phyloP scores from a whole-genome alignment of 352 stramenopile genomes.

The Globisporangium acanthophoron region DNA sequence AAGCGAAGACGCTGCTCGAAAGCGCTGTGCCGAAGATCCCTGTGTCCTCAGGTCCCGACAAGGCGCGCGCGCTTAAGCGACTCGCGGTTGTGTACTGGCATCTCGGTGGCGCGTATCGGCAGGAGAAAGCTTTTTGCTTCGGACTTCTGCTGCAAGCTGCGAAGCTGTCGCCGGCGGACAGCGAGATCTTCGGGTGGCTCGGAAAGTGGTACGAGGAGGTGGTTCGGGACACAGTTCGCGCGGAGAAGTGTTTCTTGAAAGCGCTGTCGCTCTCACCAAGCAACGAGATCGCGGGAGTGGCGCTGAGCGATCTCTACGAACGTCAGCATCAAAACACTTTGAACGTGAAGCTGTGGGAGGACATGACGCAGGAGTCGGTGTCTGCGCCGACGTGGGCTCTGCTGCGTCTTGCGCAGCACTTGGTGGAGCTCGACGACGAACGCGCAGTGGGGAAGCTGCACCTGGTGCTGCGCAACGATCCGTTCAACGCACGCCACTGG shows the following conservation, averaged over 20 bases:
- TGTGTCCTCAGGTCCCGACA: conserved; percentile 8
- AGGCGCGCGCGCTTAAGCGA: conserved; percentile 51
- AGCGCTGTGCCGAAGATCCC: conserved; percentile 25
- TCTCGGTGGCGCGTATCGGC: conserved; percentile 35
- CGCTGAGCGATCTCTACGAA: conserved; percentile 69
- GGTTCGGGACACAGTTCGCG: conserved; percentile 50
- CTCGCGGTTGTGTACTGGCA: conserved; percentile 78
- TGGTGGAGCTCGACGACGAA: conserved; percentile 66
- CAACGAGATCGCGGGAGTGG: conserved; percentile 50
- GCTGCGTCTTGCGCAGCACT: conserved; percentile 59
- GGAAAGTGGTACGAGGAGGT: conserved; percentile 75
- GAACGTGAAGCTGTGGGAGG: conserved; percentile 69
- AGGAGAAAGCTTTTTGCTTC: conserved; percentile 63
- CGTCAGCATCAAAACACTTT: conserved; percentile 50
- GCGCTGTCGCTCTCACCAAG: conserved; percentile 51
- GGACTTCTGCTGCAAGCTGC: conserved; percentile 57
- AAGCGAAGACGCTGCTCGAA: conserved; percentile 34
- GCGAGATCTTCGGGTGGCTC: conserved; percentile 64
- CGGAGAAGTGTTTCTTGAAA: conserved; percentile 85
- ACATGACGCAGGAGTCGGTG: conserved; percentile 49
- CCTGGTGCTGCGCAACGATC: conserved; percentile 67
- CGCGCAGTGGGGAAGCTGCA: conserved; percentile 63
- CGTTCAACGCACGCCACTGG: conserved; percentile 59
- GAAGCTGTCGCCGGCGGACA: conserved; percentile 62
- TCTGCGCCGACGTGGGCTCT: conserved; percentile 70